Evolutionary conservation across 129 eudicot species (phyloP).

Genomic region (Glebionis coronaria): DNA sequence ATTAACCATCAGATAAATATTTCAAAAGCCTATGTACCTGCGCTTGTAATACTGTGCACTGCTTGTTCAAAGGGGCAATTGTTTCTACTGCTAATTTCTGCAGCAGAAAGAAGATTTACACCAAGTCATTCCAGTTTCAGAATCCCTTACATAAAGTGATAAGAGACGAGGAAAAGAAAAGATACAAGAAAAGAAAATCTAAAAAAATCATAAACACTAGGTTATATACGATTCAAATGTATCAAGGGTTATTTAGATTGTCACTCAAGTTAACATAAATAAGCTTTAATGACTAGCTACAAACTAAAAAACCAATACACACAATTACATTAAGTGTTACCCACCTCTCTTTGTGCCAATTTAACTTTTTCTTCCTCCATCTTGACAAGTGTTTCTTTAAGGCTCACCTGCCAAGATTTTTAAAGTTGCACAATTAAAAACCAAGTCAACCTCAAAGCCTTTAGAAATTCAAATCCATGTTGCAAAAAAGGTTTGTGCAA

Average conservation of each 20-base stretch:
- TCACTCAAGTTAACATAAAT: background rate
- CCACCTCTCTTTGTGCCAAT: constrained; percentile 50
- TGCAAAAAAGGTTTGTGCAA: background rate
- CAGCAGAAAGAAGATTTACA: constrained; percentile 21
- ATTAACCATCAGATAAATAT: constrained; percentile 3
- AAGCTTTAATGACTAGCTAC: background rate
- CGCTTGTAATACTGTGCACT: constrained; percentile 46
- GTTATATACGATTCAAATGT: too few relatives aligned
- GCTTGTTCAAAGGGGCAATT: constrained; percentile 45
- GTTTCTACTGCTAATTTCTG: constrained; percentile 46
- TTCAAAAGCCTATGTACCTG: constrained; percentile 43
- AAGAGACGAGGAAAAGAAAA: constrained; percentile 3
- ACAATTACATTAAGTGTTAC: background rate
- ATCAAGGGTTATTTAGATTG: constrained; percentile 1
- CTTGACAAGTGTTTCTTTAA: constrained; percentile 39
- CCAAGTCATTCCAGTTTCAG: background rate
- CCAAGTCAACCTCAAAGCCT: background rate
- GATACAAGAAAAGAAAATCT: too few relatives aligned
- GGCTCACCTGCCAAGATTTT: constrained; percentile 31
- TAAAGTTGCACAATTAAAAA: background rate
- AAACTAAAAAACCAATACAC: background rate
- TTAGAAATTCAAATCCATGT: constrained; percentile 5
- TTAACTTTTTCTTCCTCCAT: constrained; percentile 49
- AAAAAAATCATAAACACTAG: too few relatives aligned
- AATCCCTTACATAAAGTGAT: background rate